phyloP scores from a whole-genome alignment of 768 basidiomycete species.

The Collybia mongolica region DNA sequence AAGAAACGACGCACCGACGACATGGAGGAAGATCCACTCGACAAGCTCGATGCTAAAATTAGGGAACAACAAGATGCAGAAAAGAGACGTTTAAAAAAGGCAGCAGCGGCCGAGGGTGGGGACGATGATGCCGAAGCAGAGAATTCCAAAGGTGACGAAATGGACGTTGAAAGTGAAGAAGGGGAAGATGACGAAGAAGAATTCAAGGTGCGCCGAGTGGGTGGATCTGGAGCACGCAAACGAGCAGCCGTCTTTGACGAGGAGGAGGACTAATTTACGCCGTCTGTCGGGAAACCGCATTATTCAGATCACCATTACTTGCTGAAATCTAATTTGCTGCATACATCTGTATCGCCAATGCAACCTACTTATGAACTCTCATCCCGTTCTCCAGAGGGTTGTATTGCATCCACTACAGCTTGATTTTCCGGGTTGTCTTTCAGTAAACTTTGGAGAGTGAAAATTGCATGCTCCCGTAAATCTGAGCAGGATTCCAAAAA shows the following conservation, averaged over 20 bases:
- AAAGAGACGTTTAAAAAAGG: constrained; percentile 33
- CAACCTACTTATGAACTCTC: constrained; percentile 32
- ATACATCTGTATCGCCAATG: constrained; percentile 6
- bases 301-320: background rate
- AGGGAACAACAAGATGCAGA: constrained; percentile 53
- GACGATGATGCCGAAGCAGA: constrained; percentile 21
- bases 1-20: constrained; percentile 33
- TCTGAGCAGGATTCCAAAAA: constrained; percentile 40
- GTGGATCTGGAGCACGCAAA: constrained; percentile 47
- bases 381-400: constrained; percentile 59
- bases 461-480: constrained; percentile 89
- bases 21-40: constrained; percentile 60
- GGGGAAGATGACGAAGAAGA: constrained; percentile 74
- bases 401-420: constrained; percentile 69
- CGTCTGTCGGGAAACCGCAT: constrained; percentile 1
- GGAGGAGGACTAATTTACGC: constrained; percentile 46
- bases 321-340: background rate
- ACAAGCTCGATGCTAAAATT: constrained; percentile 70
- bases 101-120: constrained; percentile 27
- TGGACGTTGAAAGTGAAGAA: constrained; percentile 27
- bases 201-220: constrained; percentile 57
- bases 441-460: constrained; percentile 78
- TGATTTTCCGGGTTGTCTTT: constrained; percentile 80
- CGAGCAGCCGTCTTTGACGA: constrained; percentile 58
- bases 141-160: constrained; percentile 25